phyloP scores from a whole-genome alignment of 176 grass and related monocot genomes.

The Calamus simplicifolius region DNA sequence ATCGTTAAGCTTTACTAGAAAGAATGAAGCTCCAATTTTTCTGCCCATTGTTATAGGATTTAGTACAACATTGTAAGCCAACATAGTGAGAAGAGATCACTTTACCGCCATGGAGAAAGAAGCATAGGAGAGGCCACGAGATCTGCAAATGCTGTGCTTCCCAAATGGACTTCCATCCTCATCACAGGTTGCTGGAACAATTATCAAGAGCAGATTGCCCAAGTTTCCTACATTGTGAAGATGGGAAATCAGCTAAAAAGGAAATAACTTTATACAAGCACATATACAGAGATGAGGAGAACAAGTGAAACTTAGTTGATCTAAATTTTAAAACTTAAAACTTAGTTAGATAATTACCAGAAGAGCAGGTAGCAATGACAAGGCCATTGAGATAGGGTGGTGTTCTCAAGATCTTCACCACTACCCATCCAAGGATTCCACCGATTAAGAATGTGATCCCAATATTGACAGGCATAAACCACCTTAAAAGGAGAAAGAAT shows the following conservation, averaged over 20 bases:
- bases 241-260: not conserved
- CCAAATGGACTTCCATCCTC: slow-evolving; percentile 71
- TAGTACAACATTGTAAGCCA: no score
- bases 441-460: slow-evolving; percentile 31
- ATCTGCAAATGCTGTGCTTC: slow-evolving; percentile 32
- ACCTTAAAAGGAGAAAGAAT: slow-evolving; percentile 15
- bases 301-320: no score
- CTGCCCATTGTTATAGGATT: no score
- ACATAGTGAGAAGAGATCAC: not conserved
- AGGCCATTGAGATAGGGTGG: slow-evolving; percentile 23
- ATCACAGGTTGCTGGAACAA: slow-evolving; percentile 63
- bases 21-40: no score
- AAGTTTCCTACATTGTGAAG: slow-evolving; percentile 53
- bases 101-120: slow-evolving; percentile 94
- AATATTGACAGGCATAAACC: slow-evolving; percentile 61
- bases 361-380: slow-evolving; percentile 43
- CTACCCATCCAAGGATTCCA: slow-evolving; percentile 33
- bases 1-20: no score
- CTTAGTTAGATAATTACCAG: slow-evolving; percentile 20
- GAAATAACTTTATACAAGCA: no score
- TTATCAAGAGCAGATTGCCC: slow-evolving; percentile 63
- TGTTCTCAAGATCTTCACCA: slow-evolving; percentile 28
- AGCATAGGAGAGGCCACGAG: slow-evolving; percentile 55
- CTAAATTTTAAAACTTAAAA: no score
- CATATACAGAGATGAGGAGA: no score